phyloP scores from a whole-genome alignment of 1,284 basidiomycete genomes.

The Leccinum subspadiceum region DNA sequence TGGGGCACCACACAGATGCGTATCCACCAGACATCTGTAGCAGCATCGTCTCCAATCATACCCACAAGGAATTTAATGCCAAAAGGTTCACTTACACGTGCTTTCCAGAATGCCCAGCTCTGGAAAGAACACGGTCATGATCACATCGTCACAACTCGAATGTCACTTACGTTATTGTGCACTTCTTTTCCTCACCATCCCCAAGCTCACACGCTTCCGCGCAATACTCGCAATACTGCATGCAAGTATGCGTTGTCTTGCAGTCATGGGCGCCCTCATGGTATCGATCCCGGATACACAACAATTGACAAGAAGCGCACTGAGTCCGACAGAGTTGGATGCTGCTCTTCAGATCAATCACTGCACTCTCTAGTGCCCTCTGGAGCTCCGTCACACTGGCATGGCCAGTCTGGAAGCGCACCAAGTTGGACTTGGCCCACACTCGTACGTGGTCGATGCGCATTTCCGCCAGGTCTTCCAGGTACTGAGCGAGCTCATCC shows the following conservation, averaged over 20 bases:
- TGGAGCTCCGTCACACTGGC: conserved; percentile 47
- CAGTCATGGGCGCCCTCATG: conserved; percentile 50
- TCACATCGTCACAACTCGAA: neutral
- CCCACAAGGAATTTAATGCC: neutral
- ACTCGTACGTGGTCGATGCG: conserved; percentile 45
- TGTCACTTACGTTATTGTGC: conserved; percentile 42
- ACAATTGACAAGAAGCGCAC: conserved; percentile 46
- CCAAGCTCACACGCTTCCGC: conserved; percentile 23
- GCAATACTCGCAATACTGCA: conserved; percentile 42
- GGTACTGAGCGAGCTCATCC: conserved; percentile 35
- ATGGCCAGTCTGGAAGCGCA: conserved; percentile 43
- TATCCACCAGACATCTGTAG: conserved; percentile 44
- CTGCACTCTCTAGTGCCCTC: conserved; percentile 39
- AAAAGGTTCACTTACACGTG: conserved; percentile 43
- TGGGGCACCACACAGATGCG: conserved; percentile 45
- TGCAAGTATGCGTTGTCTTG: conserved; percentile 46
- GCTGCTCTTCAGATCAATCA: conserved; percentile 44
- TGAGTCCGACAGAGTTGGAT: conserved; percentile 48
- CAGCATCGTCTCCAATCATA: neutral
- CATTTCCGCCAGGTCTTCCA: conserved; percentile 39
- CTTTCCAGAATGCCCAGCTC: conserved; percentile 53
- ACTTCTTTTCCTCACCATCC: conserved; percentile 27
- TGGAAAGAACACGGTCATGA: conserved; percentile 18
- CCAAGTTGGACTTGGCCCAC: conserved; percentile 50
- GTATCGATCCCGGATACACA: conserved; percentile 43